Conservation (phyloP, 2,329 filamentous ascomycete genomes). For the Biscogniauxia mediterranea region DNA sequence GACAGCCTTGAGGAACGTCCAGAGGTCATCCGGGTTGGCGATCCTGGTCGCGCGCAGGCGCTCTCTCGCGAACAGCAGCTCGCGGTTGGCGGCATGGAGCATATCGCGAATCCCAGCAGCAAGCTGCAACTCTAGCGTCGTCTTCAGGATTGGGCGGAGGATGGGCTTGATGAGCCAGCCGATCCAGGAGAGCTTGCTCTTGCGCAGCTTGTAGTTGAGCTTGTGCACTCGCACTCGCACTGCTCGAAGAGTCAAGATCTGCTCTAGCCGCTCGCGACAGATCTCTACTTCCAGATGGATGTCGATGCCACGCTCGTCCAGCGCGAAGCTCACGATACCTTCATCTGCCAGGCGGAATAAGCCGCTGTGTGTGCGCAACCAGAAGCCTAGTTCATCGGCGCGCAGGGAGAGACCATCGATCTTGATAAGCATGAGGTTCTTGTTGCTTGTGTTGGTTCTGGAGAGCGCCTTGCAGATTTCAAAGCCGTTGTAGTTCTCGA, state of each 20-base stretch:
- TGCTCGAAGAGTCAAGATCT: conserved; percentile 72
- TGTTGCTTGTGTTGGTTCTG: conserved; percentile 63
- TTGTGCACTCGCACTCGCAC: conserved; percentile 85
- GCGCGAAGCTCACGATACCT: conserved; percentile 79
- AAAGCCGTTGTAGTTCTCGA: conserved; percentile 83
- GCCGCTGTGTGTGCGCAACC: conserved; percentile 76
- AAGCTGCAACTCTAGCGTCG: conserved; percentile 72
- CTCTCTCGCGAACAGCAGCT: conserved; percentile 83
- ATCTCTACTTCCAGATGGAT: conserved; percentile 83
- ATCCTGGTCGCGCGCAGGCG: conserved; percentile 82
- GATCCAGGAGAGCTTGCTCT: conserved; percentile 73
- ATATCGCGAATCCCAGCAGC: conserved; percentile 67
- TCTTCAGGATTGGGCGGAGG: conserved; percentile 74
- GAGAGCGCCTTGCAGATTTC: conserved; percentile 78
- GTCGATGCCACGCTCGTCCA: conserved; percentile 86
- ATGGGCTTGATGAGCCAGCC: conserved; percentile 84
- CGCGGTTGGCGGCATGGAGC: conserved; percentile 74
- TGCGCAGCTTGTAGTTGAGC: conserved; percentile 73
- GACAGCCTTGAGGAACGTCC: conserved; percentile 80
- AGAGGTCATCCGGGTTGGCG: conserved; percentile 73
- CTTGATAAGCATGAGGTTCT: conserved; percentile 73
- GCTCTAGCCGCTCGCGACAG: conserved; percentile 72
- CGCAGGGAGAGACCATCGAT: conserved; percentile 80
- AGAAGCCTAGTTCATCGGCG: conserved; percentile 87
- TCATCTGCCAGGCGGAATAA: conserved; percentile 74